Evolutionary conservation across 768 basidiomycete genomes (phyloP).

Genomic region (Russula brevipes): DNA sequence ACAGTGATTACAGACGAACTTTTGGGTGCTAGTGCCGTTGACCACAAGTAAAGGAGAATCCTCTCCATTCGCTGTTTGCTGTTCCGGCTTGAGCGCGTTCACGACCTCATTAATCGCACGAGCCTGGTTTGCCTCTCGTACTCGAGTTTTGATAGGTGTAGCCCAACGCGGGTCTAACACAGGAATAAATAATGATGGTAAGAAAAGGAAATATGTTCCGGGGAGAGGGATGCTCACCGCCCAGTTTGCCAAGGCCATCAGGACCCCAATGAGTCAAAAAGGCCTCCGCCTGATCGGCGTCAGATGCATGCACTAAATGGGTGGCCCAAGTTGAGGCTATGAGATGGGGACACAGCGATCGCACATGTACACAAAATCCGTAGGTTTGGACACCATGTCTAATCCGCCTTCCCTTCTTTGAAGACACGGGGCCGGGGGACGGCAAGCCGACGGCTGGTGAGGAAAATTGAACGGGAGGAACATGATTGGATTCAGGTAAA

Average conservation of each 20-base stretch:
- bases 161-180: conserved; percentile 86
- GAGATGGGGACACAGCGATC: conserved; percentile 18
- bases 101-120: conserved; percentile 74
- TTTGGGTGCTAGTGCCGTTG: conserved; percentile 66
- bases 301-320: conserved; percentile 86
- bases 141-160: conserved; percentile 74
- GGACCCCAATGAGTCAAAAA: conserved; percentile 84
- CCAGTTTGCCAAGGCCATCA: conserved; percentile 83
- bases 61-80: conserved; percentile 39
- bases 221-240: conserved; percentile 48
- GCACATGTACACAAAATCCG: conserved; percentile 71
- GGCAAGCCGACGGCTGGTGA: conserved; percentile 32
- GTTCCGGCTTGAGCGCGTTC: conserved; percentile 58
- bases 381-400: conserved; percentile 86
- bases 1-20: conserved; percentile 71
- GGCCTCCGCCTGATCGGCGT: conserved; percentile 83
- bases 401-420: conserved; percentile 58
- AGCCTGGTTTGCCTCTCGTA: conserved; percentile 62
- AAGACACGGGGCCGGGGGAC: conserved; percentile 29
- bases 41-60: conserved; percentile 65
- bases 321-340: conserved; percentile 39
- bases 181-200: conserved; percentile 27
- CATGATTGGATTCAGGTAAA: conserved; percentile 34
- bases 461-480: conserved; percentile 26
- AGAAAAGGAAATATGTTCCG: conserved; percentile 6